Evolutionary conservation across 768 basidiomycete genomes (phyloP), one percentile per base, ranked within the genome.

Genomic region (Termitomyces heimii): DNA sequence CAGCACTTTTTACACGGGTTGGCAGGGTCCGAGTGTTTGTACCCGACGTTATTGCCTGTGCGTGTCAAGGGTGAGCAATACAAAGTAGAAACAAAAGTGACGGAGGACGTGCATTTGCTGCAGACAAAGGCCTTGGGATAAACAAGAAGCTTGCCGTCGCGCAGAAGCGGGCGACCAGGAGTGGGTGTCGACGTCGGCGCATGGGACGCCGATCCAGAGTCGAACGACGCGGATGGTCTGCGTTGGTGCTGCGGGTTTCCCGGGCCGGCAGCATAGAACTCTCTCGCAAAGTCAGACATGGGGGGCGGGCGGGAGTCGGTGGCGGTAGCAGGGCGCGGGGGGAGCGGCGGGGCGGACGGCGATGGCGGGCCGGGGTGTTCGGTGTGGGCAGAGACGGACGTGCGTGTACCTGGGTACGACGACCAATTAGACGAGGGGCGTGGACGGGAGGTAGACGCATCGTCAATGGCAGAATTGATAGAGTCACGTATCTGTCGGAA

Each of bases 1-100:
- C 90, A 93, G 72, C 92, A 93, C 55, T 79, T 81, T 57, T 76
- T 74, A 65, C 91, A 92, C 6, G 89, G 86, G 55, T 82, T 73
- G 1, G 75, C 66, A 0, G 88, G 87, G 67, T 92, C 88, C 37
- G 72, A 73, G 56, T 79, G 74, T 68, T 89, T 89, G 71, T 85
- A 92, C 2, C 91, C 90, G 0, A 79, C 82, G 67, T 93, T 92
- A 39, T 74, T 73, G 63, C 90, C 90, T 92, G 28, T 24, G 18
- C 14, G n/a, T n/a, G n/a, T 24, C 0, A 1, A 8, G 5, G 5
- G 35, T 20, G 26, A 28, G 45, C n/a, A 3, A 28, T 34, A 44
- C 34, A 40, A 29, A 55, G 34, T 47, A 46, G 13, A 14, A 18
- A 29, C 35, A 39, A 53, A 39, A 47, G 42, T 37, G 39, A 28